A percentile compares a stretch with the other conserved stretches of the same genome.
These are phyloP conservation scores for Linum usitatissimum DNA, from an alignment of 345 rosid genomes.

Conservation along the genomic window DNA sequence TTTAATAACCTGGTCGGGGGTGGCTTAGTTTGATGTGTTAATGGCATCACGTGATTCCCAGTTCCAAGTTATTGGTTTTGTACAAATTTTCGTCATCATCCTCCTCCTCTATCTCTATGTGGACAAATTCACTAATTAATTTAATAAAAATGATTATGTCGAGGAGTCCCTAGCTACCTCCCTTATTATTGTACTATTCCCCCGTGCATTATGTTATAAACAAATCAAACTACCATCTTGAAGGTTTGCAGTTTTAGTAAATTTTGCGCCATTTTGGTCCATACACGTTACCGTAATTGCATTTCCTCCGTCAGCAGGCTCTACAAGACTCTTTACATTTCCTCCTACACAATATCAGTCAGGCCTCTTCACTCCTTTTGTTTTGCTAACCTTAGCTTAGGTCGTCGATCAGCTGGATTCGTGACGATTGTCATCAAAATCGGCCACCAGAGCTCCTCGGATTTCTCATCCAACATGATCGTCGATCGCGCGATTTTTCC, in stretches of 20 bases:
- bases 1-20: no score
- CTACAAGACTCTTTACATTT: conserved; percentile 37
- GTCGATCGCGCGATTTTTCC: conserved; percentile 29
- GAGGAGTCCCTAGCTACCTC: no score
- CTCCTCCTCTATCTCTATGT: no score
- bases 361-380: conserved; percentile 33
- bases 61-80: conserved; percentile 35
- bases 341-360: conserved; percentile 63
- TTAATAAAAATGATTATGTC: no score
- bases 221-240: no score
- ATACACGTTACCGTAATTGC: no score
- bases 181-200: no score
- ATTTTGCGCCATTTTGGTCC: no score
- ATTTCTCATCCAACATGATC: conserved; percentile 9
- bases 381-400: conserved; percentile 30
- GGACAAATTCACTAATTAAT: no score
- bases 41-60: conserved; percentile 87
- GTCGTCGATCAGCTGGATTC: conserved; percentile 31
- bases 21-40: conserved; percentile 15
- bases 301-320: conserved; percentile 24
- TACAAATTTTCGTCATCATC: conserved; percentile 14
- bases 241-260: no score
- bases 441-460: conserved; percentile 26
- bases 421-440: conserved; percentile 54
- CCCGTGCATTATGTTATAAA: no score